A percentile compares a stretch with the other conserved stretches of the same genome.
These are phyloP conservation scores for Ustilago lituana DNA, from an alignment of 1,284 basidiomycete species.

Conservation along the genomic window DNA sequence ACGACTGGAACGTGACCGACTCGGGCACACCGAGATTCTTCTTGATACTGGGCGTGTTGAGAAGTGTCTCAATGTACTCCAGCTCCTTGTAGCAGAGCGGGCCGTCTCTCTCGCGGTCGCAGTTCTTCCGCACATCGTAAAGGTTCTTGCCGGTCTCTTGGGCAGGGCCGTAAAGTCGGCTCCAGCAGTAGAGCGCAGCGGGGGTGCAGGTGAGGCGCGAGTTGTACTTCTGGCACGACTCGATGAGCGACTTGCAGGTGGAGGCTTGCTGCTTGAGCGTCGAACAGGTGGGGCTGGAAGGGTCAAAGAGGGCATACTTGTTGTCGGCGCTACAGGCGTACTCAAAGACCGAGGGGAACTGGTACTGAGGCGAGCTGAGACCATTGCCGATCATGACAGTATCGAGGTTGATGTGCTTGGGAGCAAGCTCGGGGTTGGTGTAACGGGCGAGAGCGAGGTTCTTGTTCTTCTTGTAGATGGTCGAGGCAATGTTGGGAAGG, in stretches of 20 bases:
- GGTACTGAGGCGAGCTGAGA: constrained; percentile 60
- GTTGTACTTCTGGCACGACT: constrained; percentile 64
- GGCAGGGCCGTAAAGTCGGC: constrained; percentile 70
- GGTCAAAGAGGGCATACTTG: constrained; percentile 76
- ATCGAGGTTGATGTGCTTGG: constrained; percentile 61
- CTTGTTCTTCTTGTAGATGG: constrained; percentile 65
- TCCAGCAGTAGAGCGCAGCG: constrained; percentile 69
- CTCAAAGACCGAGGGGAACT: constrained; percentile 74
- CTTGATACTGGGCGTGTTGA: constrained; percentile 73
- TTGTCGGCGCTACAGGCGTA: constrained; percentile 74
- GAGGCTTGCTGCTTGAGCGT: constrained; percentile 75
- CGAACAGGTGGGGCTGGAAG: constrained; percentile 76
- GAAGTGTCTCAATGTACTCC: constrained; percentile 69
- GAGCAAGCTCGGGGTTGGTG: constrained; percentile 31
- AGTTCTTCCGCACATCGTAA: constrained; percentile 84
- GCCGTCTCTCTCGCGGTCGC: constrained; percentile 76
- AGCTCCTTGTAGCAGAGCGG: constrained; percentile 73
- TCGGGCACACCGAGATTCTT: constrained; percentile 76
- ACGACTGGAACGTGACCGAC: constrained; percentile 74
- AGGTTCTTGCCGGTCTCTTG: constrained; percentile 71
- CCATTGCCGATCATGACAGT: constrained; percentile 66
- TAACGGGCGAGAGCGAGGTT: constrained; percentile 45
- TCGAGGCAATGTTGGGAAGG: constrained; percentile 61
- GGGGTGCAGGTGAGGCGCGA: constrained; percentile 71
- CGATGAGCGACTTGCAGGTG: constrained; percentile 75